Base-by-base conservation (phyloP, 805 yeast species). In the Ogataea pignaliae region DNA sequence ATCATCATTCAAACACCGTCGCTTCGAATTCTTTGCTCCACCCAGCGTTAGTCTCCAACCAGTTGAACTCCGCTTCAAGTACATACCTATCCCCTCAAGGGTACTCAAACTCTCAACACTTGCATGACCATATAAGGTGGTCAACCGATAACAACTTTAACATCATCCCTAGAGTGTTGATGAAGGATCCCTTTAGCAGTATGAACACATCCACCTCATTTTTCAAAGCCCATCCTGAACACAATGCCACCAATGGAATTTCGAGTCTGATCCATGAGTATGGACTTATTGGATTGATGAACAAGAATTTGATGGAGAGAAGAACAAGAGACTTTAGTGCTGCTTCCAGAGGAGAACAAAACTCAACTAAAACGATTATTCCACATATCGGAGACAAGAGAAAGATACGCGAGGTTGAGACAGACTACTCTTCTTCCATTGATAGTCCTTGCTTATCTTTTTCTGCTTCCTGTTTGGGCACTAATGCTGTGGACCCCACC, bases 281-380 rank as follows among this genome's bases (percentile, higher is more conserved):
- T 48, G 63, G 64, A 9, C 45, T 61, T 13, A 42, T 52, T 42
- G 48, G 49, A n/a, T 34, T 59, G 34, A 53, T 61, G 63, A 56
- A 61, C 42, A 51, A 54, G 17, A 54, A 52, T 31, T 32, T 61
- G 16, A 46, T 49, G 39, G 52, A 51, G 13, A 45, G 61, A 36
- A 53, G 43, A 41, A 32, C 46, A 1, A 47, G 47, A 14, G 17
- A 28, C 21, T 18, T 36, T 38, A 26, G 5, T 15, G 10, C n/a
- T 15, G 10, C 26, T 10, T 21, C 15, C 16, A 17, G 12, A 9
- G 16, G 17, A 12, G 18, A 28, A 14, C 26, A 21, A 21, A 21
- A 7, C 7, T 21, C 26, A 5, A 21, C 26, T 5, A 21, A 7
- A 4, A 5, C 7, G 26, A 7, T 21, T 21, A 21, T 21, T 21